Base-by-base conservation (phyloP, 2,329 filamentous ascomycete genomes). In the Achaetomium macrosporum region DNA sequence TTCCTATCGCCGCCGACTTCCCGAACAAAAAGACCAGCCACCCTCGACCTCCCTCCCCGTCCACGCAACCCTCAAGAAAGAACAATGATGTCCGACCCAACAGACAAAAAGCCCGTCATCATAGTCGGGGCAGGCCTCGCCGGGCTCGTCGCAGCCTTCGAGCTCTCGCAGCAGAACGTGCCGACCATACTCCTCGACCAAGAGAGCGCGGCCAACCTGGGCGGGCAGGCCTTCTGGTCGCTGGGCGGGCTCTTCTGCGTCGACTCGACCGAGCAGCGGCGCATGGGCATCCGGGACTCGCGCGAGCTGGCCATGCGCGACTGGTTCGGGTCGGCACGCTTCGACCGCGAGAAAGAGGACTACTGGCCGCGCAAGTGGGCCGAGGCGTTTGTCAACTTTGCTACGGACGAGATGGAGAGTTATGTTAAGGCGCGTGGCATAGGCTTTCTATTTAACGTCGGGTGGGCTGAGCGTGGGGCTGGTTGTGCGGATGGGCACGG, bases 161-260 rank as follows among this genome's bases (percentile, higher is more conserved):
- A 83, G 67, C 73, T 83, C 7, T 69, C 74, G 13, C 68, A 73
- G 61, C 75, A 71, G 54, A 68, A 71, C 47, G 68, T 82, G n/a
- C 73, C 72, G 2, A 71, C 71, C 35, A 54, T 82, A 45, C 65
- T 83, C 40, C 48, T 84, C 47, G 81, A 84, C 66, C 81, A 84
- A 62, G 81, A 84, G 63, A 78, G 76, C 53, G 72, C 70, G 30
- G 65, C 71, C 56, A 82, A 73, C 59, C 69, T 84, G 10, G 81
- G 81, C 54, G 81, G 81, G 2, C 81, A 84, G 65, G 81, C 81
- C 7, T 83, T 83, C 63, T 84, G 80, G 79, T 84, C 81, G 3
- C 73, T 84, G 1, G 81, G 81, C 33, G 81, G 81, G 35, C 64
- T 84, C 25, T 84, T 84, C 68, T 72, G 76, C 66, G 80, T 84